phyloP scores from a whole-genome alignment of 1,139 yeast species.

The Suhomyces choctaworum region DNA sequence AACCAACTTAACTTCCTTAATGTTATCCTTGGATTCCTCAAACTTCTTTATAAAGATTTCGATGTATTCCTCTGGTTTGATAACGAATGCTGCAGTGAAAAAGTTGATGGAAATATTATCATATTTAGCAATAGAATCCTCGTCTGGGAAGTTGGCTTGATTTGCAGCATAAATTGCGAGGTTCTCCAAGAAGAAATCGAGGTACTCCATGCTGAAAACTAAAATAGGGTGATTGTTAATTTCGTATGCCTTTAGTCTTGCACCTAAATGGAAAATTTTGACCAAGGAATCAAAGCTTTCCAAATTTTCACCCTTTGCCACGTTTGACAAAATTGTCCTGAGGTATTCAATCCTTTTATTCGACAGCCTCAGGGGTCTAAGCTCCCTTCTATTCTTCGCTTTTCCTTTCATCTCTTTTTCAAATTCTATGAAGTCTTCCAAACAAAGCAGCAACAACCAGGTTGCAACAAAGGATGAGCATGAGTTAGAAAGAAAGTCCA shows the following conservation, averaged over 20 bases:
- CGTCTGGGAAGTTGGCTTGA: conserved; percentile 11
- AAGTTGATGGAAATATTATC: conserved; percentile 38
- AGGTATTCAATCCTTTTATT: conserved; percentile 40
- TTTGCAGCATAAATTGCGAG: conserved; percentile 13
- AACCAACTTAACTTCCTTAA: conserved; percentile 32
- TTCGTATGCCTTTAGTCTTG: conserved; percentile 28
- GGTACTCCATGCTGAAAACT: conserved; percentile 39
- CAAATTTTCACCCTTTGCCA: conserved; percentile 35
- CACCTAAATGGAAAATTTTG: conserved; percentile 45
- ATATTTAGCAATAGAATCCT: conserved; percentile 15
- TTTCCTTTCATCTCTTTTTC: conserved; percentile 22
- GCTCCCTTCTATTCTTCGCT: not conserved
- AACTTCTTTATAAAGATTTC: conserved; percentile 27
- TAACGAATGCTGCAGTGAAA: conserved; percentile 43
- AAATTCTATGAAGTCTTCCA: conserved; percentile 39
- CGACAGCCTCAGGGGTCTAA: conserved; percentile 23
- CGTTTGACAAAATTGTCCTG: conserved; percentile 33
- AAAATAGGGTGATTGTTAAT: conserved; percentile 41
- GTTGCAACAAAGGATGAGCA: conserved; percentile 34
- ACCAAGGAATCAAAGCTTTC: conserved; percentile 47
- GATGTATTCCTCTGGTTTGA: conserved; percentile 39
- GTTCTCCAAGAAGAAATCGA: conserved; percentile 40
- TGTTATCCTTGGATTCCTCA: conserved; percentile 27
- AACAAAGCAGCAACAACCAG: conserved; percentile 38
- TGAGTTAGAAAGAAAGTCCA: conserved; percentile 20